Base-by-base conservation (phyloP, 2,329 filamentous ascomycete species). In the Colletotrichum cuscutae region DNA sequence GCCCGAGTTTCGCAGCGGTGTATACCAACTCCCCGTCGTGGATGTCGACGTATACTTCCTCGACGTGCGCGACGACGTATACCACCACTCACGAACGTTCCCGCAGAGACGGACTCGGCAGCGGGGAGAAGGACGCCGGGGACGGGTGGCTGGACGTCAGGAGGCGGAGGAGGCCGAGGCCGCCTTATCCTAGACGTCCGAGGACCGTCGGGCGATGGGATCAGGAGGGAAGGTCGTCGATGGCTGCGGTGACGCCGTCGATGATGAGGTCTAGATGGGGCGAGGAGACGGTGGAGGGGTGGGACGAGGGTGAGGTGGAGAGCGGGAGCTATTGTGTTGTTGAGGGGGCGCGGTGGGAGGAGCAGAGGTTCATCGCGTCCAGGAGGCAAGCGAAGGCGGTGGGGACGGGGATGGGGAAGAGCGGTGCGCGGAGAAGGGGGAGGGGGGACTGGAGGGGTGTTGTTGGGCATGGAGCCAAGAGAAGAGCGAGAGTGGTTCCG, bases 31-130 rank as follows among this genome's bases (percentile, higher is more conserved):
- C 65, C 13, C 69, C 69, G 35, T 71, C 65, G 15, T 68, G 69
- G 69, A 68, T 71, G 69, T 71, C 69, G 22, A 71, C 69, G 37
- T 71, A 63, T 13, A 58, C 69, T 4, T 72, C 69, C 5, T 68
- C 65, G 2, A 72, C 69, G 7, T 22, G 57, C 57, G 65, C 69
- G 19, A 72, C 69, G 13, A 72, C 65, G 28, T 37, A 72, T 15
- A 68, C 69, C 2, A 60, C 57, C 5, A 13, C 37, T 7, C 64
- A 42, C 30, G 69, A 68, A 28, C 64, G 69, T 7, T 15, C 65
- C 5, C 28, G 26, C 26, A 54, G 69, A 13, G 60, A 53, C 5
- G 46, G 42, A 0, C 8, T 22, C 42, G 19, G 19, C 5, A 49
- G 19, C 15, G 42, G 42, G 42, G 19, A 22, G 24, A 56, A 22